Evolutionary conservation across 768 basidiomycete genomes (phyloP).

Genomic region (Phaffia australis): DNA sequence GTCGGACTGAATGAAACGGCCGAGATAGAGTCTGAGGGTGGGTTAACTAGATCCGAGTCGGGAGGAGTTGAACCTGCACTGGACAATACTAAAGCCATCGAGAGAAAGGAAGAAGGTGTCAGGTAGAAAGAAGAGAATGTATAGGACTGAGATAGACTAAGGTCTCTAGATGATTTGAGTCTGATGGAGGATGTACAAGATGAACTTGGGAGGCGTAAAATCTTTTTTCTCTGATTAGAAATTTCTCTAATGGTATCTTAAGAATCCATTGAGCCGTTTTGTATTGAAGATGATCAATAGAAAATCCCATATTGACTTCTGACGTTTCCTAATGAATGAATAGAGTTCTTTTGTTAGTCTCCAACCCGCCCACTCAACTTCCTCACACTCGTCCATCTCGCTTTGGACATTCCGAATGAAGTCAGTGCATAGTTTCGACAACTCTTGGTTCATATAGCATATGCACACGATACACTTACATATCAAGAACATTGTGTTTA

Average conservation of each 20-base stretch:
- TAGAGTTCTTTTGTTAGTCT: too few species aligned
- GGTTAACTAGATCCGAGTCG: slow-evolving; percentile 55
- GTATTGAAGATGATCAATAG: too few species aligned
- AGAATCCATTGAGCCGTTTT: too few species aligned
- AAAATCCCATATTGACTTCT: too few species aligned
- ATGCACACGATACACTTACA: neutral
- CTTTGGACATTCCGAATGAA: slow-evolving; percentile 1
- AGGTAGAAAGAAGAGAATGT: neutral
- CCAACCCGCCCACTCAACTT: neutral
- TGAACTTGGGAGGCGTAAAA: too few species aligned
- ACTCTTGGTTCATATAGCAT: too few species aligned
- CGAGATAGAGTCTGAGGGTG: slow-evolving; percentile 78
- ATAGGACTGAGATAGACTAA: neutral
- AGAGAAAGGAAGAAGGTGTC: neutral
- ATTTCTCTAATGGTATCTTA: too few species aligned
- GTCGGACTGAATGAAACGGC: slow-evolving; percentile 70
- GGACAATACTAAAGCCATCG: slow-evolving; percentile 8
- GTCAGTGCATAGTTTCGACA: neutral
- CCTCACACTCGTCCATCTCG: neutral
- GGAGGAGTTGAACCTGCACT: neutral
- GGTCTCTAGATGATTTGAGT: too few species aligned
- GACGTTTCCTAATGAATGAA: too few species aligned
- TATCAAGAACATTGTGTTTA: neutral
- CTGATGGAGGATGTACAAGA: too few species aligned
- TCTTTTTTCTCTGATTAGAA: too few species aligned